These are phyloP conservation scores for Tricholoma furcatifolium DNA, from an alignment of 768 basidiomycete species.

Conservation along the genomic window DNA sequence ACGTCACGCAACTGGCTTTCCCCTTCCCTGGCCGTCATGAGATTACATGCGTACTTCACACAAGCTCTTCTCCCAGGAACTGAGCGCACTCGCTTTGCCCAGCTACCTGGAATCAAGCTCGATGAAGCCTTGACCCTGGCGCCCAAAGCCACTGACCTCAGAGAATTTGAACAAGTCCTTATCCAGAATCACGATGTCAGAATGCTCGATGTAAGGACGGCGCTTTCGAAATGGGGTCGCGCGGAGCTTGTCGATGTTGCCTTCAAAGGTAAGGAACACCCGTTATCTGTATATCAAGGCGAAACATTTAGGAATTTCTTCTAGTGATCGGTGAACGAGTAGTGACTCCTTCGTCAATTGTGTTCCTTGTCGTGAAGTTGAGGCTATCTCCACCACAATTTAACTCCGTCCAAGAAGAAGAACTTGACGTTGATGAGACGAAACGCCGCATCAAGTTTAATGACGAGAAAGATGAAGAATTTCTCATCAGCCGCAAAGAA, in stretches of 20 bases:
- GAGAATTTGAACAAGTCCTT: conserved; percentile 47
- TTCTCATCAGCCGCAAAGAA: conserved; percentile 61
- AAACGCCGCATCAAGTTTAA: conserved; percentile 46
- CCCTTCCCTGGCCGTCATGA: conserved; percentile 76
- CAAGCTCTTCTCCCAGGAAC: conserved; percentile 77
- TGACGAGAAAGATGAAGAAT: conserved; percentile 67
- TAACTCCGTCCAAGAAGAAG: conserved; percentile 30
- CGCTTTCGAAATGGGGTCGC: conserved; percentile 66
- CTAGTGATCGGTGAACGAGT: conserved; percentile 88
- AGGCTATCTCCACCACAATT: conserved; percentile 61
- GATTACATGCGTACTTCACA: conserved; percentile 76
- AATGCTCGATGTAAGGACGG: conserved; percentile 56
- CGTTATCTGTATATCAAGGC: not conserved
- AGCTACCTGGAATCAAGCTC: conserved; percentile 72
- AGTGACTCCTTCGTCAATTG: conserved; percentile 85
- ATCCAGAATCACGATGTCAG: conserved; percentile 51
- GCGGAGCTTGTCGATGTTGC: conserved; percentile 77
- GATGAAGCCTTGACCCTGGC: conserved; percentile 42
- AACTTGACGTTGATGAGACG: conserved; percentile 45
- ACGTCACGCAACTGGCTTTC: conserved; percentile 88
- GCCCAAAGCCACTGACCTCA: conserved; percentile 38
- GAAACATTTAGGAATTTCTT: not conserved
- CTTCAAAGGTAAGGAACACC: conserved; percentile 70
- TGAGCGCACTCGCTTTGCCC: conserved; percentile 52
- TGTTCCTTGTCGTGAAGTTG: conserved; percentile 82